Evolutionary conservation across 331 rosid species (phyloP), one percentile per base, ranked within the genome.

Genomic region (Telfairia occidentalis): DNA sequence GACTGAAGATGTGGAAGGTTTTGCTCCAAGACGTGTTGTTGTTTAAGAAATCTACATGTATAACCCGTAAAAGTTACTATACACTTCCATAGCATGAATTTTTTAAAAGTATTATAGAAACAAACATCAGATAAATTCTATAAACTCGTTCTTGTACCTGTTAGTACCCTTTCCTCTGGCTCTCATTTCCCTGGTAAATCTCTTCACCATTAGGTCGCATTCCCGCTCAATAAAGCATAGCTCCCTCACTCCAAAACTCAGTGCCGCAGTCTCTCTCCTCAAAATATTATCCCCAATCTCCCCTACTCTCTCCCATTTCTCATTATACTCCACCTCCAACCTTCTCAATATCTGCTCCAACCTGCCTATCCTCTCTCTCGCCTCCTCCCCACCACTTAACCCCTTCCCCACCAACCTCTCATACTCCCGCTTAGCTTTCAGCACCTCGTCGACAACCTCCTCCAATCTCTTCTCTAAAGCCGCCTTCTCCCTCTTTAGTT

Each of bases 241-340:
- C 71, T 94, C 97, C 84, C 92, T 88, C 30, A 83, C 92, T 72
- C 95, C 98, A 59, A 69, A 87, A 74, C 96, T 91, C 83, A 91
- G 73, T 8, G 96, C 96, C 35, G 35, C 59, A 0, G 87, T 91
- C 86, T 94, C 98, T 77, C 75, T 78, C 88, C 87, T 84, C 60
- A 72, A 74, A 78, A 89, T 85, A 74, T 4, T 52, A 60, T 88
- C 96, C 81, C 77, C 96, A 72, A 91, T 78, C 28, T 89, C 87
- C 61, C 86, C 85, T 24, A 86, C 79, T 63, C 70, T 83, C 79
- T 84, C 92, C 92, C 86, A 85, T 42, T 75, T 60, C 82, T 37
- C 86, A 79, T 79, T 71, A 46, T 88, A 89, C 79, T 85, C 96
- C 66, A 69, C 77, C 78, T 88, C 96, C 85, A 94, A 63, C 80